Conservation (phyloP, 768 basidiomycete genomes). For the Auriscalpium microsporum region DNA sequence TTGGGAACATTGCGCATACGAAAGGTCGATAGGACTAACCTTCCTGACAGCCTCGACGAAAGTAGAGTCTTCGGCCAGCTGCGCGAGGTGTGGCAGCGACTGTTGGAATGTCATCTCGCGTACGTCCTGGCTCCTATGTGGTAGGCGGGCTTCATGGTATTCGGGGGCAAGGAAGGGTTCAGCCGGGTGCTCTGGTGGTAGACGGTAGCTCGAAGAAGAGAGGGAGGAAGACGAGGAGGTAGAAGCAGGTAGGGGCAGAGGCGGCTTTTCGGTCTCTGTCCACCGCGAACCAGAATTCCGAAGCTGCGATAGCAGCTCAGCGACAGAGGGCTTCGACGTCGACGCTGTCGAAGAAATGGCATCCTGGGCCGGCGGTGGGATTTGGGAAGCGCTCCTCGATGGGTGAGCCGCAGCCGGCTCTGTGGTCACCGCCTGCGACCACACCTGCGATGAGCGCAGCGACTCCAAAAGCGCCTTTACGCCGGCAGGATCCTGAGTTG, state of each 20-base stretch:
- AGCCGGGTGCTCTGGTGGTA: slow-evolving; percentile 1
- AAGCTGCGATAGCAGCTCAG: slow-evolving; percentile 9
- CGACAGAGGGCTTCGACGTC: slow-evolving; percentile 11
- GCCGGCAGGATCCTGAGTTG: slow-evolving; percentile 10
- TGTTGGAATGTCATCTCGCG: slow-evolving; percentile 57
- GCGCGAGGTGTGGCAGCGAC: slow-evolving; percentile 56
- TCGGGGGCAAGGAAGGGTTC: background rate
- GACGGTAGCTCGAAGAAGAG: background rate
- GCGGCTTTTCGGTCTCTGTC: too few species aligned
- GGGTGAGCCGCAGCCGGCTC: background rate
- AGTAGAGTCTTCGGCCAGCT: slow-evolving; percentile 43
- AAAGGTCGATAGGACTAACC: slow-evolving; percentile 28
- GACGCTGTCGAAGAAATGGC: slow-evolving; percentile 2
- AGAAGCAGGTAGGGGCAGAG: background rate
- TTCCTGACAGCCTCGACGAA: slow-evolving; percentile 44
- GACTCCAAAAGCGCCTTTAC: slow-evolving; percentile 68
- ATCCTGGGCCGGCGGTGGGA: background rate
- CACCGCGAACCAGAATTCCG: background rate
- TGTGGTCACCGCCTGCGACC: slow-evolving; percentile 41
- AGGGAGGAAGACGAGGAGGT: background rate
- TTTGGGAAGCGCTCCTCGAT: too few species aligned
- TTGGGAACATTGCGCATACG: background rate
- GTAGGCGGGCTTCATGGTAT: slow-evolving; percentile 1
- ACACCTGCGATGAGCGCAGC: slow-evolving; percentile 58
- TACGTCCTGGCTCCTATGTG: slow-evolving; percentile 26